Evolutionary conservation across 1,139 yeast species (phyloP).

Genomic region (Candida dubliniensis): DNA sequence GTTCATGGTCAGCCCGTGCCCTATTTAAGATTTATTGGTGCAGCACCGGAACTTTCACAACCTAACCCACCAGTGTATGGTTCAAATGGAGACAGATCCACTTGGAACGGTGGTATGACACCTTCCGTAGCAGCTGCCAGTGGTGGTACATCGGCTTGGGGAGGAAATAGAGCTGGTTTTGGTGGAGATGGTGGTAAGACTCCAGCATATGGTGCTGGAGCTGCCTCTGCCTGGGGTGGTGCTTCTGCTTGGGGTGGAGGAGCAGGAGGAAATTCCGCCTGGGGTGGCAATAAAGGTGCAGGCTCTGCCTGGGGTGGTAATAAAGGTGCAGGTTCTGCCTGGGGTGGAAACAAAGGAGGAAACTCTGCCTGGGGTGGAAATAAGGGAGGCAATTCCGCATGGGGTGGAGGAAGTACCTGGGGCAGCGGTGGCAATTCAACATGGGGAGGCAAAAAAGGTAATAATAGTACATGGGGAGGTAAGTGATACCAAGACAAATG

Average conservation of each 20-base stretch:
- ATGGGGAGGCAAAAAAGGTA: constrained; percentile 13
- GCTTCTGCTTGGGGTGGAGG: constrained; percentile 35
- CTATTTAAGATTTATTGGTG: constrained; percentile 76
- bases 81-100: constrained; percentile 32
- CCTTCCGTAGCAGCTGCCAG: constrained; percentile 25
- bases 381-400: constrained; percentile 36
- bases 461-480: constrained; percentile 20
- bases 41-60: constrained; percentile 22
- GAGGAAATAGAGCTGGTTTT: constrained; percentile 23
- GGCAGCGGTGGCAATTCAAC: background rate
- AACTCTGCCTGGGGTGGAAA: constrained; percentile 33
- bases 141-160: constrained; percentile 27
- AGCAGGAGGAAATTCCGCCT: constrained; percentile 19
- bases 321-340: constrained; percentile 37
- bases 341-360: constrained; percentile 27
- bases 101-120: constrained; percentile 44
- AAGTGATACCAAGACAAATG: background rate
- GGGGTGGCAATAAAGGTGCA: constrained; percentile 29
- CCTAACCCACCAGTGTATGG: constrained; percentile 47
- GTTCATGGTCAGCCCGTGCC: constrained; percentile 69
- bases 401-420: constrained; percentile 21
- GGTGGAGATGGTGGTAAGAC: constrained; percentile 27
- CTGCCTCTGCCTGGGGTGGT: constrained; percentile 13
- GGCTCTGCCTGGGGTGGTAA: constrained; percentile 37
- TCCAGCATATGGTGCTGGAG: constrained; percentile 34